Conservation (phyloP, 257 asterid species). For the Henckelia pumila region DNA sequence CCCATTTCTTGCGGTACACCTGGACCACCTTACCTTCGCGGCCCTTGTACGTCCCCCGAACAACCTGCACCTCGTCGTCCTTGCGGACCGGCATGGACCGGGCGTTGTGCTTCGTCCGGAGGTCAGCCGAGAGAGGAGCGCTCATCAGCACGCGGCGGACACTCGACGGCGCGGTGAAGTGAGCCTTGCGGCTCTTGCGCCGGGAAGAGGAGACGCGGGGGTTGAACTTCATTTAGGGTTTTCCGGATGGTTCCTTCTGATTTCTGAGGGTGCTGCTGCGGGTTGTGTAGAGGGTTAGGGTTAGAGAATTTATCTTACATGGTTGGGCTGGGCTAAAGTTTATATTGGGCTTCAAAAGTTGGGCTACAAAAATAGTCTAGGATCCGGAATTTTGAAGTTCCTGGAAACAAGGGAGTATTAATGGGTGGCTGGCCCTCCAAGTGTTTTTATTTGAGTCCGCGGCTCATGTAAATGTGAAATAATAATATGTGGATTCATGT, state of each 20-base stretch:
- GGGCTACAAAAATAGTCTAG: no score
- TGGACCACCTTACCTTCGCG: constrained; percentile 88
- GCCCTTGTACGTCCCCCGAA: constrained; percentile 87
- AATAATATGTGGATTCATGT: no score
- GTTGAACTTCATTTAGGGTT: constrained; percentile 59
- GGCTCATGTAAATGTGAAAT: no score
- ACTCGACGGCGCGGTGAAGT: constrained; percentile 90
- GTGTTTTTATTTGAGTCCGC: no score
- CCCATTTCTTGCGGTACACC: constrained; percentile 91
- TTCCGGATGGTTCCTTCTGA: background rate
- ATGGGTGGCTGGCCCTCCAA: no score
- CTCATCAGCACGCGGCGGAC: constrained; percentile 83
- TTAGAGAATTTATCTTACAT: background rate
- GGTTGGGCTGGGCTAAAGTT: background rate
- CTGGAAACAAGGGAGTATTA: no score
- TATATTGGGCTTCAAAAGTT: background rate
- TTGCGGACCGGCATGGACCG: constrained; percentile 86
- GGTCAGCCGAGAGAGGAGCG: constrained; percentile 66
- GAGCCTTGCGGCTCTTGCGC: constrained; percentile 85
- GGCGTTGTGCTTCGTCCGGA: constrained; percentile 66
- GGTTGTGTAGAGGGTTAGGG: background rate
- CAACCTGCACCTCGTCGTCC: constrained; percentile 85
- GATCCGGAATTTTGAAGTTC: no score
- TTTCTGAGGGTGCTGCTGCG: background rate
- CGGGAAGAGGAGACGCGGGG: constrained; percentile 80